phyloP scores from a whole-genome alignment of 2,329 filamentous ascomycete species.

The Phaeosphaeriaceae sp. region DNA sequence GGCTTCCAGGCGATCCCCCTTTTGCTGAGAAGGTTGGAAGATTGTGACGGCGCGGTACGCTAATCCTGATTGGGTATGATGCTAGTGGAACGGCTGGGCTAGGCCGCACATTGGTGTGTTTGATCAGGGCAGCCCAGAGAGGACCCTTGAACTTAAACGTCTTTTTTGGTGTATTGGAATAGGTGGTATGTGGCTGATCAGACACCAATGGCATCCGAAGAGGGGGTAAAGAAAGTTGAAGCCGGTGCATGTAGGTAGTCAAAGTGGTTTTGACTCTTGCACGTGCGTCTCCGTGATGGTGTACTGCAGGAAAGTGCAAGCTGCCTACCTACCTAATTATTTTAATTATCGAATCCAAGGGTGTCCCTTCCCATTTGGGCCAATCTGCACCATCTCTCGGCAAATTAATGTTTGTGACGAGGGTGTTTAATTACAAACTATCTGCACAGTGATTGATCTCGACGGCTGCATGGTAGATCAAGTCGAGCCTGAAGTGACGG shows the following conservation, averaged over 20 bases:
- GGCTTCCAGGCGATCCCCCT: conserved; percentile 37
- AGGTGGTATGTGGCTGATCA: no score
- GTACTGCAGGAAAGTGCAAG: no score
- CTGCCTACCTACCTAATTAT: no score
- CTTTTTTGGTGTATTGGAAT: neutral
- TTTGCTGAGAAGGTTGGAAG: conserved; percentile 31
- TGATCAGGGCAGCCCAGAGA: conserved; percentile 15
- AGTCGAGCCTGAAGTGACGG: conserved; percentile 5
- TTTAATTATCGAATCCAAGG: no score
- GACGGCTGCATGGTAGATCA: conserved; percentile 11
- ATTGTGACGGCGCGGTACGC: conserved; percentile 28
- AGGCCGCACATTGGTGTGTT: conserved; percentile 19
- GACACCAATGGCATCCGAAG: no score
- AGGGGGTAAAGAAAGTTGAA: no score
- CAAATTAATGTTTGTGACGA: conserved; percentile 1
- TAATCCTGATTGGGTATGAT: conserved; percentile 11
- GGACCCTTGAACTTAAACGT: conserved; percentile 5
- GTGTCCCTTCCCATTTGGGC: no score
- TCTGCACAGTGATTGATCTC: conserved; percentile 1
- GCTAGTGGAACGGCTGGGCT: conserved; percentile 1
- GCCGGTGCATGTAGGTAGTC: no score
- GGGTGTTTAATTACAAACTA: neutral
- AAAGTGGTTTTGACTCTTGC: no score
- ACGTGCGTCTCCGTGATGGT: no score
- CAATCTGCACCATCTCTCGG: neutral